Base-by-base conservation (phyloP, 2,329 filamentous ascomycete species). In the Colletotrichum sp. region DNA sequence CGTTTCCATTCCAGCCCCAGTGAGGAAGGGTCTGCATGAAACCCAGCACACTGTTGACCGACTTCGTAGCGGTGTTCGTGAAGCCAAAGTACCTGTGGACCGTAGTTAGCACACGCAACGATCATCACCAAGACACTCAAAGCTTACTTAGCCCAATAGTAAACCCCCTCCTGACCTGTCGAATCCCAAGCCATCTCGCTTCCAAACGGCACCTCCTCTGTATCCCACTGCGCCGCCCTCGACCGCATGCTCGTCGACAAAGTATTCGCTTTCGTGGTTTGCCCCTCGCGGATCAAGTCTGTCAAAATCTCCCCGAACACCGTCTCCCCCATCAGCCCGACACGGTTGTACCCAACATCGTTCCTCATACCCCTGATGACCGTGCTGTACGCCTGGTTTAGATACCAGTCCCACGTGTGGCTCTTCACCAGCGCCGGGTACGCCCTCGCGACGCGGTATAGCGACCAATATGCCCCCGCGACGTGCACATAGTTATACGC, bases 161-260 rank as follows among this genome's bases (percentile, higher is more conserved):
- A 92, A 0, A 92, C 89, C 0, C 90, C 90, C 80, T 92, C 90
- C 78, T 92, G 90, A 0, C 89, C 90, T 0, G 91, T 92, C 1
- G 88, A 91, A 75, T 93, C 91, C 91, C 91, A 92, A 0, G 90
- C 88, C 89, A 91, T 90, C 80, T 92, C 91, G 67, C 89, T 91
- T 1, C 90, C 91, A 75, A 88, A 93, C 0, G 91, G 91, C 9
- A 89, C 87, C 18, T 85, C 84, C 68, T 89, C 82, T 0, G 82
- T 82, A 22, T 88, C 80, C 91, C 91, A 92, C 2, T 82, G 78
- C 7, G 84, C 75, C 2, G 90, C 89, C 1, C 91, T 86, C 5
- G 81, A 81, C 18, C 83, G 84, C 90, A 92, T 91, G 1, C 82
- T 82, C 1, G 80, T 78, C 62, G 87, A 85, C 4, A 92, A 78